Evolutionary conservation across 768 basidiomycete genomes (phyloP).

Genomic region (Artomyces pyxidatus): DNA sequence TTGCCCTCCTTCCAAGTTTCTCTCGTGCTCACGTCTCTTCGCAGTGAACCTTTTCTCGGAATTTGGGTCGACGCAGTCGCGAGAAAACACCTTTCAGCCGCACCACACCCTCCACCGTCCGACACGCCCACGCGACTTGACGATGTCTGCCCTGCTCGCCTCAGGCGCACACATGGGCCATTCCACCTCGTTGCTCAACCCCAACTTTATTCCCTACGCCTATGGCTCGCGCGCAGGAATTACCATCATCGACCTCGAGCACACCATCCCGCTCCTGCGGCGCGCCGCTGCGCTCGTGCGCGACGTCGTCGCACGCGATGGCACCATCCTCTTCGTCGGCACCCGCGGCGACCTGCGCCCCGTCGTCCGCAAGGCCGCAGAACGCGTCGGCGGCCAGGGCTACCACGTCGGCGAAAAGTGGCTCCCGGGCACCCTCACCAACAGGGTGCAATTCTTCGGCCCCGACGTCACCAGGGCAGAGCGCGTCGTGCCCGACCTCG

Average conservation of each 20-base stretch:
- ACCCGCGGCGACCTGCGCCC: constrained; percentile 73
- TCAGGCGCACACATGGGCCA: constrained; percentile 94
- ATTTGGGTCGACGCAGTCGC: constrained; percentile 72
- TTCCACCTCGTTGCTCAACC: constrained; percentile 73
- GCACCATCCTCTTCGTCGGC: constrained; percentile 85
- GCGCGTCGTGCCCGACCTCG: constrained; percentile 75
- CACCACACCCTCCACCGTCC: constrained; percentile 64
- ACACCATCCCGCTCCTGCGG: constrained; percentile 84
- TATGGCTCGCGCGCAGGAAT: constrained; percentile 88
- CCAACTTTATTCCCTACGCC: constrained; percentile 85
- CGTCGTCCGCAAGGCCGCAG: constrained; percentile 69
- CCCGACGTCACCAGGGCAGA: constrained; percentile 41
- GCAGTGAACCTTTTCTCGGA: constrained; percentile 36
- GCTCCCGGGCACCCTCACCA: constrained; percentile 94
- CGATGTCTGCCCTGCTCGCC: constrained; percentile 85
- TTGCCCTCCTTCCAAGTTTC: constrained; percentile 9
- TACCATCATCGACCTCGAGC: constrained; percentile 91
- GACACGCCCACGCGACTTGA: constrained; percentile 47
- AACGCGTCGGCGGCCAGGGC: constrained; percentile 70
- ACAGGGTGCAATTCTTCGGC: constrained; percentile 70
- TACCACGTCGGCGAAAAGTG: constrained; percentile 84
- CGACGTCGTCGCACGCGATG: constrained; percentile 71
- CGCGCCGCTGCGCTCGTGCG: constrained; percentile 85
- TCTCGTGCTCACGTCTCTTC: constrained; percentile 27
- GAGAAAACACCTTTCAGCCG: constrained; percentile 63